A percentile compares a stretch with the other conserved stretches of the same genome.
Evolutionary conservation across 148 eudicot species (phyloP).

Genomic region (Fagopyrum esculentum): DNA sequence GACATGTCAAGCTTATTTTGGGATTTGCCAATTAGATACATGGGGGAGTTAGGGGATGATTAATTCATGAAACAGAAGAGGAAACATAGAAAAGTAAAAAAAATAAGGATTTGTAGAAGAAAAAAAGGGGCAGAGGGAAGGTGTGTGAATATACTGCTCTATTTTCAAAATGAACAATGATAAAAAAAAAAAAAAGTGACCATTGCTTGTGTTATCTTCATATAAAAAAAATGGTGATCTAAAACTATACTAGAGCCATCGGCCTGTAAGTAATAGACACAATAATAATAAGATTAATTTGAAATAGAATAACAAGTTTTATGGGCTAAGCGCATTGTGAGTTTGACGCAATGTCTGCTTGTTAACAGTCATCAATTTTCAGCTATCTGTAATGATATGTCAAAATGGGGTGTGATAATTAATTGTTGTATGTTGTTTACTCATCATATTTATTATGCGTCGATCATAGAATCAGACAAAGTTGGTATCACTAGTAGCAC

Average conservation of each 20-base stretch:
- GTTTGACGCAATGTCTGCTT: neutral
- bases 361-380: neutral
- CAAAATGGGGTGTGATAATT: neutral
- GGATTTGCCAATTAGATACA: neutral
- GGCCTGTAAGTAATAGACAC: neutral
- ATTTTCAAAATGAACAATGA: neutral
- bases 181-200: neutral
- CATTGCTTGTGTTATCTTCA: neutral
- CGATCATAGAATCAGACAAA: conserved; percentile 1
- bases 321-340: neutral
- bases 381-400: neutral
- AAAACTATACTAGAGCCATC: neutral
- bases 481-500: neutral
- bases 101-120: neutral
- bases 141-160: neutral
- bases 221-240: neutral
- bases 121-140: neutral
- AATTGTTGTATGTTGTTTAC: neutral
- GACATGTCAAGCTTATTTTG: neutral
- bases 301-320: neutral
- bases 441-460: neutral
- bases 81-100: neutral
- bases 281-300: neutral
- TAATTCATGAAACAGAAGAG: neutral
- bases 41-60: neutral